Conservation (phyloP, 2,329 filamentous ascomycete genomes). For the Shiraia sp. region DNA sequence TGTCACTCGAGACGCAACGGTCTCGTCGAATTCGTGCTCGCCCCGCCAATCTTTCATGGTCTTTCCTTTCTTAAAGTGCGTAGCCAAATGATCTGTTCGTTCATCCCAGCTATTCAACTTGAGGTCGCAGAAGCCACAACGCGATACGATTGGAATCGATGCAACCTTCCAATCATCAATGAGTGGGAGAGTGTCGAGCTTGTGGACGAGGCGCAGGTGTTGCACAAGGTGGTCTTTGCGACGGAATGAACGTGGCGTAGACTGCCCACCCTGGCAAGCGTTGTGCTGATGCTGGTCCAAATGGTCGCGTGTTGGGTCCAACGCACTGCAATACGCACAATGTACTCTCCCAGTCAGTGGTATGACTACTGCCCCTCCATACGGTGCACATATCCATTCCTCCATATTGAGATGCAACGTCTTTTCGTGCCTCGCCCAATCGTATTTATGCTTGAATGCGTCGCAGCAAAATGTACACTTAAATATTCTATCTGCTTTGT, state of each 20-base stretch:
- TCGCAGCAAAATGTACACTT: conserved; percentile 39
- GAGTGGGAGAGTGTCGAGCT: conserved; percentile 59
- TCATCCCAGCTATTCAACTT: conserved; percentile 51
- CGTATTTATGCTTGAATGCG: conserved; percentile 33
- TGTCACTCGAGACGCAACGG: conserved; percentile 48
- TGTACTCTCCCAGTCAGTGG: conserved; percentile 56
- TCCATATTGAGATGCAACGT: conserved; percentile 31
- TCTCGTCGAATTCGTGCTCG: conserved; percentile 52
- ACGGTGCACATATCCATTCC: conserved; percentile 56
- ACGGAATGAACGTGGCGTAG: conserved; percentile 63
- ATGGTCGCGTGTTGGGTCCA: conserved; percentile 58
- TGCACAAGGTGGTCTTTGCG: conserved; percentile 65
- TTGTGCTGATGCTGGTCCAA: conserved; percentile 61
- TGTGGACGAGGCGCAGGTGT: conserved; percentile 60
- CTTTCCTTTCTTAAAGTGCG: conserved; percentile 55
- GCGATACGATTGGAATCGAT: conserved; percentile 53
- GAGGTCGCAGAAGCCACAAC: conserved; percentile 55
- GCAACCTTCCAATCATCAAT: conserved; percentile 66
- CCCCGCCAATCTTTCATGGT: conserved; percentile 57
- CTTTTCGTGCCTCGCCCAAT: conserved; percentile 35
- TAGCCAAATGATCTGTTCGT: conserved; percentile 53
- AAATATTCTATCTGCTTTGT: conserved; percentile 20
- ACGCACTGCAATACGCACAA: conserved; percentile 60
- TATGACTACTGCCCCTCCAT: conserved; percentile 57
- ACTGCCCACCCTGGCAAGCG: conserved; percentile 65